Conservation (phyloP, 495 filamentous ascomycete species). For the Evernia prunastri region DNA sequence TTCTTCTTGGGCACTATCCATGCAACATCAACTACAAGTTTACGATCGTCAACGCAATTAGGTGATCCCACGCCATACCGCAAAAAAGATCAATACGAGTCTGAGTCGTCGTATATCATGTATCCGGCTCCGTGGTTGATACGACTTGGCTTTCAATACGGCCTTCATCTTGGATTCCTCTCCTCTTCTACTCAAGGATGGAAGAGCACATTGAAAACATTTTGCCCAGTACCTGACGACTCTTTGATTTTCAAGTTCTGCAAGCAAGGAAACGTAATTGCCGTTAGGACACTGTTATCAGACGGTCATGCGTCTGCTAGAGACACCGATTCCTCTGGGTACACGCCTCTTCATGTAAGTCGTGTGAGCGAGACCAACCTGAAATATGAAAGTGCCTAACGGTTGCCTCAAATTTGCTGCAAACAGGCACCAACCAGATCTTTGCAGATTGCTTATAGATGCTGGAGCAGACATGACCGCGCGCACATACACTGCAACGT, state of each 20-base stretch:
- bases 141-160: not conserved
- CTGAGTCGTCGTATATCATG: not conserved
- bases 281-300: not conserved
- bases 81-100: constrained; percentile 1
- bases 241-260: constrained; percentile 21
- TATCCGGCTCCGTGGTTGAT: constrained; percentile 13
- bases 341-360: constrained; percentile 11
- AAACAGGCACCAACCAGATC: not conserved
- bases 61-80: not conserved
- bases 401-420: not conserved
- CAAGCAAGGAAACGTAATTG: constrained; percentile 15
- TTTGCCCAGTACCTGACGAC: constrained; percentile 14
- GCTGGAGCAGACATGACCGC: constrained; percentile 3
- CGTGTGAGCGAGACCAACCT: no score
- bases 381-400: not conserved
- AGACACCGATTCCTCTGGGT: not conserved
- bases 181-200: constrained; percentile 15
- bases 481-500: not conserved
- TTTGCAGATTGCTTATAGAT: not conserved
- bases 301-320: not conserved
- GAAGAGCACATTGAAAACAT: constrained; percentile 15
- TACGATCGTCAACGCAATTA: not conserved
- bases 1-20: not conserved
- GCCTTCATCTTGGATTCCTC: constrained; percentile 7
- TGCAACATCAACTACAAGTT: not conserved